These are phyloP conservation scores for Neopestalotiopsis rosae DNA, from an alignment of 2,329 filamentous ascomycete genomes.

Conservation along the genomic window DNA sequence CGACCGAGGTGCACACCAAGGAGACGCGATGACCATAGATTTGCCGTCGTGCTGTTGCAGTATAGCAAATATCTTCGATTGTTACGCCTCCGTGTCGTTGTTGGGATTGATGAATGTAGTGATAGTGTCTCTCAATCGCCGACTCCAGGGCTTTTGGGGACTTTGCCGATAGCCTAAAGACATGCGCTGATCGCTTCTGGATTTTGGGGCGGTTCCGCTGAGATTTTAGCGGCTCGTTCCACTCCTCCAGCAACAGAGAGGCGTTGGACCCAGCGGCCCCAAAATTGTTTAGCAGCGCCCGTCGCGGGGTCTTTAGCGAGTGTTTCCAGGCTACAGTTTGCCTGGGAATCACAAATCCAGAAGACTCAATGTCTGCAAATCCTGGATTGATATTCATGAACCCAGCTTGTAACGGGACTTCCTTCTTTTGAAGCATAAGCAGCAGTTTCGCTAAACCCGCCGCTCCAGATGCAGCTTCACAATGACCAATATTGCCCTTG, in stretches of 20 bases:
- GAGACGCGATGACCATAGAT: constrained; percentile 24
- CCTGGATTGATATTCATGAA: constrained; percentile 34
- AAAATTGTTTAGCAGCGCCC: constrained; percentile 40
- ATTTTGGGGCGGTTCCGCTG: background rate
- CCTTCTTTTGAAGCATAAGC: constrained; percentile 35
- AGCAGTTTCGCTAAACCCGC: constrained; percentile 38
- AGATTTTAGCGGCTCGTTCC: background rate
- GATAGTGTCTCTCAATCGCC: constrained; percentile 20
- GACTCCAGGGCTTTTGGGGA: constrained; percentile 18
- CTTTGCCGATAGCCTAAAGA: constrained; percentile 24
- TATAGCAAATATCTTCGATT: constrained; percentile 27
- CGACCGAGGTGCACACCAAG: constrained; percentile 19
- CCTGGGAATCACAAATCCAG: constrained; percentile 16
- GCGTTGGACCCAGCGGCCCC: constrained; percentile 40
- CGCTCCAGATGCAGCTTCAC: constrained; percentile 36
- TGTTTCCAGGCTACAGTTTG: constrained; percentile 15
- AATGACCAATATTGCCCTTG: constrained; percentile 38
- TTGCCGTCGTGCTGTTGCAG: constrained; percentile 26
- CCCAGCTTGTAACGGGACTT: constrained; percentile 30
- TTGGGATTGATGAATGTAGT: constrained; percentile 16
- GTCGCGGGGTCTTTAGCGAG: constrained; percentile 17
- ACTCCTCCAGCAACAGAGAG: constrained; percentile 26
- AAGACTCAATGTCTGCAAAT: constrained; percentile 26
- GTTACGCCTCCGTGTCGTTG: background rate
- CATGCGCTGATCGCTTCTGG: constrained; percentile 17